A percentile compares a stretch with the other conserved stretches of the same genome.
These are phyloP conservation scores for Xylaria hypoxylon DNA, from an alignment of 2,329 filamentous ascomycete species.

Conservation along the genomic window DNA sequence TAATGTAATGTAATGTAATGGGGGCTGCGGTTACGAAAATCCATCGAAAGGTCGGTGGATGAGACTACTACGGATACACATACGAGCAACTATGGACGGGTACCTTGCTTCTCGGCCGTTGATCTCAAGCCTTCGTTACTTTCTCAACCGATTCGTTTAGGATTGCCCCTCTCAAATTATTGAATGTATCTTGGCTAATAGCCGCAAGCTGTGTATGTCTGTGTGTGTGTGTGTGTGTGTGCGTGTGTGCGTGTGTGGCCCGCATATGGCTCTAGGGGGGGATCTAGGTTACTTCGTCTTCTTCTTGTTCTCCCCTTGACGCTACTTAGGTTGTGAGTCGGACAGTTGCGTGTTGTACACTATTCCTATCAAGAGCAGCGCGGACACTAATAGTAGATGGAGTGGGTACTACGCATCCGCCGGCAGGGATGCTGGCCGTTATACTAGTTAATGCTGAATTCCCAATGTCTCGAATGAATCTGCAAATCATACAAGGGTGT, in stretches of 20 bases:
- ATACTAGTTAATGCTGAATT: conserved; percentile 42
- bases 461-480: conserved; percentile 47
- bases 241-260: conserved; percentile 22
- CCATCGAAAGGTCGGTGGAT: conserved; percentile 28
- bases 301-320: conserved; percentile 27
- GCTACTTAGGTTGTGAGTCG: conserved; percentile 41
- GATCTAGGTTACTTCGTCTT: conserved; percentile 28
- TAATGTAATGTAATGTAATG: conserved; percentile 28
- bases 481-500: conserved; percentile 51
- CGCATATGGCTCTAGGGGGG: conserved; percentile 28
- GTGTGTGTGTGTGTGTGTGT: conserved; percentile 4
- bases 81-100: conserved; percentile 35
- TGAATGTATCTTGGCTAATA: conserved; percentile 29
- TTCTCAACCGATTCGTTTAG: conserved; percentile 37
- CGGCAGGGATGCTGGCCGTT: conserved; percentile 50
- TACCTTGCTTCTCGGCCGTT: conserved; percentile 43
- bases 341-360: conserved; percentile 45
- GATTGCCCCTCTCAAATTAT: conserved; percentile 38
- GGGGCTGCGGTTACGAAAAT: conserved; percentile 33
- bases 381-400: conserved; percentile 32
- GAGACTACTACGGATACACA: conserved; percentile 42
- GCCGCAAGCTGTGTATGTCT: conserved; percentile 20
- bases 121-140: conserved; percentile 33
- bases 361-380: conserved; percentile 38
- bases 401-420: conserved; percentile 40